Evolutionary conservation across 805 yeast genomes (phyloP).

Genomic region (Clavispora fructus): DNA sequence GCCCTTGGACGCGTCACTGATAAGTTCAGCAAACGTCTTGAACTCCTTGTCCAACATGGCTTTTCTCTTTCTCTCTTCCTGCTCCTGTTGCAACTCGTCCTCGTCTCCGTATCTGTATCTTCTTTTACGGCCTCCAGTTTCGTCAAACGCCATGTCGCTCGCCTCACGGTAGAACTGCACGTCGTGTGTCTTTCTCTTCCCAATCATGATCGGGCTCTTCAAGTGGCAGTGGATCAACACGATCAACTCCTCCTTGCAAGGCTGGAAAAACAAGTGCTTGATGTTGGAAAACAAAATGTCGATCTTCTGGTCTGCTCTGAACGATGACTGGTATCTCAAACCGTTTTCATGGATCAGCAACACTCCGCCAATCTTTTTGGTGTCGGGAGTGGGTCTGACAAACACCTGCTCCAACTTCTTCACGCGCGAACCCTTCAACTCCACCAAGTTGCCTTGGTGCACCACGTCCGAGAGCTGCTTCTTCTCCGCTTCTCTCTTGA

Average conservation of each 20-base stretch:
- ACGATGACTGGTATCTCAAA: slow-evolving; percentile 83
- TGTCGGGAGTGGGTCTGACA: slow-evolving; percentile 93
- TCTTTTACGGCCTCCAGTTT: slow-evolving; percentile 91
- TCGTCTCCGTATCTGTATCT: slow-evolving; percentile 92
- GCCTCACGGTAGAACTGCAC: slow-evolving; percentile 97
- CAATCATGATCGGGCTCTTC: slow-evolving; percentile 89
- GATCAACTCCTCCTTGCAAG: slow-evolving; percentile 89
- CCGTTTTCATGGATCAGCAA: slow-evolving; percentile 94
- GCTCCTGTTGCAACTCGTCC: slow-evolving; percentile 97
- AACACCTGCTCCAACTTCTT: slow-evolving; percentile 82
- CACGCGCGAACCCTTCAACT: slow-evolving; percentile 78
- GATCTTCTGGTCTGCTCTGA: slow-evolving; percentile 78
- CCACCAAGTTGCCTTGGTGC: slow-evolving; percentile 81
- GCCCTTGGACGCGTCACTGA: slow-evolving; percentile 83
- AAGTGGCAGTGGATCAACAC: slow-evolving; percentile 90
- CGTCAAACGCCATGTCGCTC: slow-evolving; percentile 92
- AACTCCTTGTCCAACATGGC: slow-evolving; percentile 89
- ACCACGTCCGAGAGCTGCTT: slow-evolving; percentile 93
- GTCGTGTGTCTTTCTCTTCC: slow-evolving; percentile 91
- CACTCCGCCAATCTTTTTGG: slow-evolving; percentile 90
- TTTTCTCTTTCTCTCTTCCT: slow-evolving; percentile 92
- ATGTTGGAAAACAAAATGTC: slow-evolving; percentile 88
- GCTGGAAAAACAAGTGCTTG: slow-evolving; percentile 91
- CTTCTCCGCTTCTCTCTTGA: slow-evolving; percentile 84
- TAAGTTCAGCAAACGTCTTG: slow-evolving; percentile 80